phyloP scores from a whole-genome alignment of 257 asterid genomes.

The Thymus mandschuricus region DNA sequence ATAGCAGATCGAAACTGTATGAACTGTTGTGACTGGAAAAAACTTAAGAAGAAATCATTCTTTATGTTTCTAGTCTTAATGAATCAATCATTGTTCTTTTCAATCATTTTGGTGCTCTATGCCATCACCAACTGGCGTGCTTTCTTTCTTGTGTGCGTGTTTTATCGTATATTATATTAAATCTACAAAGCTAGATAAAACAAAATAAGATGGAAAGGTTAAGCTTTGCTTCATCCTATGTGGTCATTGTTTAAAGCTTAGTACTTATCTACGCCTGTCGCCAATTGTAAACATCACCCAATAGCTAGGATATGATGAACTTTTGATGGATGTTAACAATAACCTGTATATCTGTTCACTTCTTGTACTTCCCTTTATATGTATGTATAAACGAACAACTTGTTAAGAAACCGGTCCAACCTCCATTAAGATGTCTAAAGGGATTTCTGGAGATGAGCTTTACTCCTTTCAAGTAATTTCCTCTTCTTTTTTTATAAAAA shows the following conservation, averaged over 20 bases:
- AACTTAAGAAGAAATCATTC: background rate
- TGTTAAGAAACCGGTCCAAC: background rate
- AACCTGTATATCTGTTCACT: background rate
- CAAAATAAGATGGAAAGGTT: background rate
- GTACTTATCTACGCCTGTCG: conserved; percentile 15
- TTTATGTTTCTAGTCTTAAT: background rate
- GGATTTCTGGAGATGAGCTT: background rate
- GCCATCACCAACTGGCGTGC: background rate
- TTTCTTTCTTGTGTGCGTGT: background rate
- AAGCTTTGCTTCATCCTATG: background rate
- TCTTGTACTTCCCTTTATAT: background rate
- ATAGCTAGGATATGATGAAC: background rate
- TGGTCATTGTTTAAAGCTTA: background rate
- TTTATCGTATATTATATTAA: background rate
- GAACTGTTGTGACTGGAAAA: no score
- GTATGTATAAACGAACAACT: background rate
- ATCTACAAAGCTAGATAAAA: background rate
- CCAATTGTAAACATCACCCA: conserved; percentile 18
- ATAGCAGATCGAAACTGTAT: no score
- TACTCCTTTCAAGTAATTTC: background rate
- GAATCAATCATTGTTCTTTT: background rate
- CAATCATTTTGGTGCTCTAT: no score
- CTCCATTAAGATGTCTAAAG: conserved; percentile 7
- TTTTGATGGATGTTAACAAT: background rate
- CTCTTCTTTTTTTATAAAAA: no score